Conservation (phyloP, 139 green algal genomes). For the Helicosporidium sp. region DNA sequence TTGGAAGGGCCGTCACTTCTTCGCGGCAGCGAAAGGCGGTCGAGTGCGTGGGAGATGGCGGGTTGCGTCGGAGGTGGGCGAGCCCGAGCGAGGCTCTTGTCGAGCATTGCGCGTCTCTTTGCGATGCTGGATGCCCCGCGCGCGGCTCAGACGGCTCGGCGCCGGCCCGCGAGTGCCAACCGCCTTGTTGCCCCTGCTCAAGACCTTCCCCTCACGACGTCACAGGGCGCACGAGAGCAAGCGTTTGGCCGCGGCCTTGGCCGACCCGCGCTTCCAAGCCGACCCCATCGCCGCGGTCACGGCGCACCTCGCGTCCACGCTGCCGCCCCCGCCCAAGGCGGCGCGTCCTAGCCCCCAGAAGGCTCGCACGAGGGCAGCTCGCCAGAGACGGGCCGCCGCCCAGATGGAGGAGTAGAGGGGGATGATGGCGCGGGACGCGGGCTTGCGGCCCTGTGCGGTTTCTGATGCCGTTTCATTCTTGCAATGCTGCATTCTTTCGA, state of each 20-base stretch:
- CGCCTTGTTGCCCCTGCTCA: too few species aligned
- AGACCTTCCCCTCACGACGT: too few species aligned
- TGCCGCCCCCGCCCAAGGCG: slow-evolving; percentile 7
- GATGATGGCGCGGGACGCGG: background rate
- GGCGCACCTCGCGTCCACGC: slow-evolving; percentile 22
- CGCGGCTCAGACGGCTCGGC: too few species aligned
- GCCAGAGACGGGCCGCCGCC: too few species aligned
- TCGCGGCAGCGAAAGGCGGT: too few species aligned
- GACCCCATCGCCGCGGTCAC: slow-evolving; percentile 27
- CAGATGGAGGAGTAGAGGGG: background rate
- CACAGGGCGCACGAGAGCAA: slow-evolving; percentile 7
- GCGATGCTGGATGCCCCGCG: too few species aligned
- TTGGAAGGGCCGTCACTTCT: too few species aligned
- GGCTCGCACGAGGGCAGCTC: background rate
- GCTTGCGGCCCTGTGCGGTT: background rate
- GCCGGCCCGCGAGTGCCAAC: too few species aligned
- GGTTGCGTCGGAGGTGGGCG: too few species aligned
- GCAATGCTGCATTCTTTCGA: slow-evolving; percentile 3
- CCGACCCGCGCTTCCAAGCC: slow-evolving; percentile 22
- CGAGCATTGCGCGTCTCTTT: too few species aligned
- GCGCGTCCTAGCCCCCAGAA: background rate
- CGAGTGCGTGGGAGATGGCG: too few species aligned
- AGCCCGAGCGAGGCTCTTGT: too few species aligned
- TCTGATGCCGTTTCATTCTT: background rate
- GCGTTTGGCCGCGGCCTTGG: slow-evolving; percentile 22